Conservation (phyloP, 2,329 filamentous ascomycete genomes). For the Lachnellula willkommii region DNA sequence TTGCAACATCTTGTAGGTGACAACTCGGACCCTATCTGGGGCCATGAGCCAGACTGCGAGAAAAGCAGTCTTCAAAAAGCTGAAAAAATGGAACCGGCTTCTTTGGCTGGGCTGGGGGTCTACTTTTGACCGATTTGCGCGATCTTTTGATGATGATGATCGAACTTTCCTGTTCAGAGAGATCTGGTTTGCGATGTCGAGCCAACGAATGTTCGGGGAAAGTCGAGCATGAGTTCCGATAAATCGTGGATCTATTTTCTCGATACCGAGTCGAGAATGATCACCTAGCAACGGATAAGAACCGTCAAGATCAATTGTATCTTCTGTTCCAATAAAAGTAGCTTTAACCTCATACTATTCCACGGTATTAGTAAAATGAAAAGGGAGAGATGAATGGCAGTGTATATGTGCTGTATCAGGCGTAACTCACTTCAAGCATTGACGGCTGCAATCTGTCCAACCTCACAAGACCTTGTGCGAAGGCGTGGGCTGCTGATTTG, state of each 20-base stretch:
- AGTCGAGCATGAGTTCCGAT: conserved; percentile 1
- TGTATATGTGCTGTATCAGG: neutral
- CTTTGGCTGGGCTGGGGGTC: neutral
- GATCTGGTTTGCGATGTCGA: neutral
- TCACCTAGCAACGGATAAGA: neutral
- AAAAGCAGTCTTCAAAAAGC: neutral
- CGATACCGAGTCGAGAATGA: neutral
- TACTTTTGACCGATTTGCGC: neutral
- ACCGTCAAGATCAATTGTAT: neutral
- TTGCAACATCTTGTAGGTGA: neutral
- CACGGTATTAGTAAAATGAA: neutral
- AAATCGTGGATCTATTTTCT: neutral
- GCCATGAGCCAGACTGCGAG: neutral
- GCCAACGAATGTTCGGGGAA: neutral
- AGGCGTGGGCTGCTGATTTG: neutral
- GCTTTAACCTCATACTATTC: neutral
- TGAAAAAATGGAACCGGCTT: neutral
- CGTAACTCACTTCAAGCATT: conserved; percentile 1
- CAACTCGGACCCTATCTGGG: neutral
- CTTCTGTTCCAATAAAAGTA: neutral
- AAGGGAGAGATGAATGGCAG: too few relatives aligned
- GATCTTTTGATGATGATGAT: neutral
- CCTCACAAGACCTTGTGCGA: neutral
- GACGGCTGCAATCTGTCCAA: conserved; percentile 1
- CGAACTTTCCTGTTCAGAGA: neutral